Evolutionary conservation across 371 early-diverging fungal genomes (phyloP), one percentile per base, ranked within the genome.

Genomic region (Rhizopus delemar): DNA sequence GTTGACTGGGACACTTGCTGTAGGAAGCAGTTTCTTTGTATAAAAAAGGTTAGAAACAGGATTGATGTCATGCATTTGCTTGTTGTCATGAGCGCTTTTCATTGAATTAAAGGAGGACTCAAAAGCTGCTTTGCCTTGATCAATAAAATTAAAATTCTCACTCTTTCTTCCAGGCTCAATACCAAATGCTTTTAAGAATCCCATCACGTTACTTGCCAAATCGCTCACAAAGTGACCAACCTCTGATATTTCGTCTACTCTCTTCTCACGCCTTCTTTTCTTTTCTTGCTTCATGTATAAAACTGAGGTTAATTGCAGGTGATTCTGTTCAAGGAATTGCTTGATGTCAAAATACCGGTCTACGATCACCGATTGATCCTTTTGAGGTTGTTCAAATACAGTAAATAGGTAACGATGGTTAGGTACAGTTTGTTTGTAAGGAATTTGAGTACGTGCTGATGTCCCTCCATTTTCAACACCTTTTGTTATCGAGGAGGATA

Each of bases 341-440:
- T 50, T 56, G 7, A 50, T 11, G 28, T 62, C 51, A 51, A 62
- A 56, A 12, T 41, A 43, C 4, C 22, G 15, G 5, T 51, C 33
- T 7, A 32, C 13, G 33, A 22, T 34, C 33, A 65, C 49, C 0
- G 34, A 13, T 12, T 63, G 57, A 16, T 62, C 55, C 13, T 43
- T 48, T 11, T 51, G 29, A 0, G 33, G n/a, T 48, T 74, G 74
- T 41, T 74, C 66, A 41, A 60, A 68, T 11, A 74, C 39, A 7
- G 63, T 58, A 51, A 70, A 74, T 3, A 63, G 60, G 38, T 70
- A 59, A 16, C 71, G 74, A 8, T 70, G 68, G 3, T 56, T 52
- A 12, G 49, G 28, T 50, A 33, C 52, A 59, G 9, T 59, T 28
- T 0, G 53, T 45, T 12, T 46, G 55, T 33, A 55, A 49, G 8